Conservation (phyloP, 2,329 filamentous ascomycete species). For the Diaporthe velutina region DNA sequence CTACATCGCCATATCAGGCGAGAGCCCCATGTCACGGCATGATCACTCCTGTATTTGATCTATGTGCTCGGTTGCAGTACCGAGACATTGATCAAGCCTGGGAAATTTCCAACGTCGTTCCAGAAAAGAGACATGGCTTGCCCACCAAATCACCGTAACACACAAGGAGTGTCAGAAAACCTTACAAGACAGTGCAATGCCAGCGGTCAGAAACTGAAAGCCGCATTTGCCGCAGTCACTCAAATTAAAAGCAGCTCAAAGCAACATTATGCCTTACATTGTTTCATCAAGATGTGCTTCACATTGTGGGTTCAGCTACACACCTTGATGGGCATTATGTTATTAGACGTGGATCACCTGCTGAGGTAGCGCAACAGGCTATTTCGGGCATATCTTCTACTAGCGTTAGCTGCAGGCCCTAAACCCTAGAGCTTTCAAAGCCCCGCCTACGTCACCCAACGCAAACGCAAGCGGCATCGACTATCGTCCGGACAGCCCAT, state of each 20-base stretch:
- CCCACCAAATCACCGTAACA: not conserved
- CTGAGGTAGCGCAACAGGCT: too few relatives aligned
- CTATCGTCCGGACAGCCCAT: not conserved
- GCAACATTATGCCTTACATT: not conserved
- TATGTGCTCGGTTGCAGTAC: not conserved
- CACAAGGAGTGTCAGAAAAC: not conserved
- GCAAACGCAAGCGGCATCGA: not conserved
- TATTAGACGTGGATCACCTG: too few relatives aligned
- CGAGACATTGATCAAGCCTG: not conserved
- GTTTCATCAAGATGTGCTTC: not conserved
- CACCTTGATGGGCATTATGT: too few relatives aligned
- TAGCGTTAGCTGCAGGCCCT: too few relatives aligned
- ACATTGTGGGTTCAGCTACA: not conserved
- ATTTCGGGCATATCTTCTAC: too few relatives aligned
- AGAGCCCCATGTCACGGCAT: not conserved
- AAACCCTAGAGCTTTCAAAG: too few relatives aligned
- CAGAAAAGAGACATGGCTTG: not conserved
- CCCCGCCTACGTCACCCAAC: not conserved
- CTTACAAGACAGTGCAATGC: too few relatives aligned
- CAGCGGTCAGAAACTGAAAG: not conserved
- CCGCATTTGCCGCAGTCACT: not conserved
- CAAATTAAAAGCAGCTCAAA: not conserved
- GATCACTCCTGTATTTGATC: not conserved
- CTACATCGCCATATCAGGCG: not conserved
- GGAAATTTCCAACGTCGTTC: not conserved